Conservation (phyloP, 1,284 basidiomycete species). For the Heterobasidion irregulare region DNA sequence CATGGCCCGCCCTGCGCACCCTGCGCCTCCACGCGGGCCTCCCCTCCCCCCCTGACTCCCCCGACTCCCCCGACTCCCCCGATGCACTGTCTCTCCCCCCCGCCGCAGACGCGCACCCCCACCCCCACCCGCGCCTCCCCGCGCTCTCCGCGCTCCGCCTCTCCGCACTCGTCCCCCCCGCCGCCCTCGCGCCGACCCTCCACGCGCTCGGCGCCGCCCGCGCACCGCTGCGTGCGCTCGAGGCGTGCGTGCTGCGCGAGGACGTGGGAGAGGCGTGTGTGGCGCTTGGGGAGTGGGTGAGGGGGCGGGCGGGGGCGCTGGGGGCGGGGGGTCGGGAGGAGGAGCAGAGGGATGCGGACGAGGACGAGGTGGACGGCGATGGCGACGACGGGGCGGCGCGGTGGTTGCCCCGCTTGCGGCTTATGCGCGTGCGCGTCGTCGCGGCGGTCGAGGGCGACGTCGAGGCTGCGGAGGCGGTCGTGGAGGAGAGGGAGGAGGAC, state of each 20-base stretch:
- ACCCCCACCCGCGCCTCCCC: slow-evolving; percentile 38
- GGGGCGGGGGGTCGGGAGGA: too few species aligned
- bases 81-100: too few species aligned
- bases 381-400: too few species aligned
- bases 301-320: too few species aligned
- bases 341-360: too few species aligned
- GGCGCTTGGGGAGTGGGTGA: too few species aligned
- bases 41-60: background rate
- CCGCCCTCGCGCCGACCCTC: slow-evolving; percentile 41
- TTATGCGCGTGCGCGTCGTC: background rate
- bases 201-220: slow-evolving; percentile 45
- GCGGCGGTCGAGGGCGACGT: slow-evolving; percentile 1
- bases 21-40: background rate
- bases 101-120: slow-evolving; percentile 35
- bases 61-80: too few species aligned
- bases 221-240: slow-evolving; percentile 44
- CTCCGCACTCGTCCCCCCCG: slow-evolving; percentile 52
- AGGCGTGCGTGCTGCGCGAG: slow-evolving; percentile 22
- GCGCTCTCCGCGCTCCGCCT: slow-evolving; percentile 48
- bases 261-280: slow-evolving; percentile 12
- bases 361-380: too few species aligned
- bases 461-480: background rate
- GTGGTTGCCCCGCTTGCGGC: too few species aligned
- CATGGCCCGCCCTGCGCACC: background rate
- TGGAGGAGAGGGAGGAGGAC: too few species aligned